A percentile compares a stretch with the other conserved stretches of the same genome.
Conservation (phyloP, 331 rosid species). For the Rhamnella rubrinervis region DNA sequence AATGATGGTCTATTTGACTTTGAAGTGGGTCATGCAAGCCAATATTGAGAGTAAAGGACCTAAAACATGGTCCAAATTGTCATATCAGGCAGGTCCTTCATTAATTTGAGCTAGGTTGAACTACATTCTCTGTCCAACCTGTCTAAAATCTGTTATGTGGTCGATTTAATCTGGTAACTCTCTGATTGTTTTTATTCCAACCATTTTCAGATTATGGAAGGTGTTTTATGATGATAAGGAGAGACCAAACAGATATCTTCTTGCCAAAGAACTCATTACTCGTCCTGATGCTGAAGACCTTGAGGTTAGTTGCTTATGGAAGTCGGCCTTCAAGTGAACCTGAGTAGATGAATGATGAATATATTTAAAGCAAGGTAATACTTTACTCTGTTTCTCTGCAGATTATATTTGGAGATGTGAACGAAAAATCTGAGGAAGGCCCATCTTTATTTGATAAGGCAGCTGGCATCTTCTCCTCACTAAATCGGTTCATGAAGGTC, state of each 20-base stretch:
- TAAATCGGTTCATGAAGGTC: slow-evolving; percentile 80
- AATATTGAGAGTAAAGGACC: background rate
- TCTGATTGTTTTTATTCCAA: slow-evolving; percentile 16
- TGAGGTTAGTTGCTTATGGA: slow-evolving; percentile 57
- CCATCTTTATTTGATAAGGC: slow-evolving; percentile 67
- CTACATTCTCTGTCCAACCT: background rate
- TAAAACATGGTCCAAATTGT: no score
- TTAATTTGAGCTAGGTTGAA: no score
- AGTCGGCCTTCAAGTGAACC: background rate
- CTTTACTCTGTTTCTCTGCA: slow-evolving; percentile 27
- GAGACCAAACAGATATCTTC: slow-evolving; percentile 78
- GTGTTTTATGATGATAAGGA: slow-evolving; percentile 92
- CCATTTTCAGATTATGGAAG: slow-evolving; percentile 70
- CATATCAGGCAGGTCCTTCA: no score
- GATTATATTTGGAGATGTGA: slow-evolving; percentile 62
- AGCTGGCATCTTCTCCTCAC: slow-evolving; percentile 75
- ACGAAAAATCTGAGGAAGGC: slow-evolving; percentile 57
- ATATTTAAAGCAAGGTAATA: background rate
- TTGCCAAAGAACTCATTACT: slow-evolving; percentile 69
- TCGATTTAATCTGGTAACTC: background rate
- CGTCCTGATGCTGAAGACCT: slow-evolving; percentile 88
- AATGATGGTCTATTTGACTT: background rate
- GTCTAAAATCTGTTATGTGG: background rate
- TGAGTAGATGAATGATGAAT: background rate
- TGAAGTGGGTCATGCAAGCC: background rate